Conservation (phyloP, 495 filamentous ascomycete genomes). For the Cudoniella acicularis region DNA sequence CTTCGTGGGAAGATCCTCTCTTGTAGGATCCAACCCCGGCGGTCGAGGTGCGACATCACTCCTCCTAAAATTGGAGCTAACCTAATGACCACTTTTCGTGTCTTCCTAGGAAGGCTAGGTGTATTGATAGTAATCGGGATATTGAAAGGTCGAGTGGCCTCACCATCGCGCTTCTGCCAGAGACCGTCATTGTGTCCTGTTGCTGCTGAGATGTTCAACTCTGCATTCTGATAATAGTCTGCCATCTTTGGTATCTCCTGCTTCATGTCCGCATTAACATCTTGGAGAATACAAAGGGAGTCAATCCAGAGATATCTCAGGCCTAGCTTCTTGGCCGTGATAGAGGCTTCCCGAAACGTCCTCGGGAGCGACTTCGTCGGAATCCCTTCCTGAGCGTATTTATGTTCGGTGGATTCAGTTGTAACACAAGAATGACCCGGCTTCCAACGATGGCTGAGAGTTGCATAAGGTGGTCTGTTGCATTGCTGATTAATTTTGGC, state of each 20-base stretch:
- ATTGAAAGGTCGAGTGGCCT: neutral
- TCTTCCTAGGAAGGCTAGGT: conserved; percentile 1
- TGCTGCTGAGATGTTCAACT: conserved; percentile 4
- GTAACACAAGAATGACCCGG: neutral
- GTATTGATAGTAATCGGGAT: conserved; percentile 4
- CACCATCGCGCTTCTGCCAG: conserved; percentile 6
- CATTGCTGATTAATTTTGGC: neutral
- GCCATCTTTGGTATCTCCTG: conserved; percentile 4
- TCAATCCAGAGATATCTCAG: conserved; percentile 1
- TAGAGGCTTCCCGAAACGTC: conserved; percentile 2
- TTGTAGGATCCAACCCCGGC: conserved; percentile 1
- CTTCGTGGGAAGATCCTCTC: conserved; percentile 2
- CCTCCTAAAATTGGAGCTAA: conserved; percentile 3
- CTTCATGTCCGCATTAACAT: neutral
- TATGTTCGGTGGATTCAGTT: neutral
- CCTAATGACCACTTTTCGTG: neutral
- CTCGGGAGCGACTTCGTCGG: conserved; percentile 1
- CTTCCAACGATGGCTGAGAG: conserved; percentile 5
- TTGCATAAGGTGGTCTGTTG: conserved; percentile 9
- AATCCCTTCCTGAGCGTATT: conserved; percentile 1
- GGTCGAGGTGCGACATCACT: conserved; percentile 1
- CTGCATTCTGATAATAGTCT: conserved; percentile 4
- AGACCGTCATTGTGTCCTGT: conserved; percentile 3
- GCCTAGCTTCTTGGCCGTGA: conserved; percentile 5
- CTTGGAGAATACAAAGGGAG: too few relatives aligned